Conservation (phyloP, 2,329 filamentous ascomycete genomes). For the Colletotrichum sp. region DNA sequence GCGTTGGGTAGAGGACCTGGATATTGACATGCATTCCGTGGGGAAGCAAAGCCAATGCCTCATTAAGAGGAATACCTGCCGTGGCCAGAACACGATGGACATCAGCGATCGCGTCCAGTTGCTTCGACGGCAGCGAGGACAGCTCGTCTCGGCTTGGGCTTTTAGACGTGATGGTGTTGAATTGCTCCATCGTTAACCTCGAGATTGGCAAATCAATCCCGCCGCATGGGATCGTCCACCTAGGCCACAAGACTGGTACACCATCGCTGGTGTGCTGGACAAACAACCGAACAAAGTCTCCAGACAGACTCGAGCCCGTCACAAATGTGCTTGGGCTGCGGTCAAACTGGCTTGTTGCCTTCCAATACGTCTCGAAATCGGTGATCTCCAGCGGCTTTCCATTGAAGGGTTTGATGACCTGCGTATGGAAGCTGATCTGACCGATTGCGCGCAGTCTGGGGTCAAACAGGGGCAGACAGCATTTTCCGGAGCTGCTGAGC, state of each 20-base stretch:
- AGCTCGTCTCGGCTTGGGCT: conserved; percentile 49
- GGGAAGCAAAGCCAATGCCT: conserved; percentile 78
- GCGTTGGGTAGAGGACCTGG: conserved; percentile 86
- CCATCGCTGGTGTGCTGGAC: conserved; percentile 91
- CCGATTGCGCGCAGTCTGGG: conserved; percentile 90
- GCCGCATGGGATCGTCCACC: conserved; percentile 78
- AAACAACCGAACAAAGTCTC: conserved; percentile 92
- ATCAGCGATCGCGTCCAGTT: conserved; percentile 61
- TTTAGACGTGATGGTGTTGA: conserved; percentile 56
- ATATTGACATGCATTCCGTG: conserved; percentile 85
- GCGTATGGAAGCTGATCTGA: conserved; percentile 90
- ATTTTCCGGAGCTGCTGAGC: conserved; percentile 76
- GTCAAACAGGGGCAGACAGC: conserved; percentile 90
- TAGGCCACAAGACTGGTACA: conserved; percentile 84
- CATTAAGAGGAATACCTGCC: conserved; percentile 79
- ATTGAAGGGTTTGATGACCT: conserved; percentile 95
- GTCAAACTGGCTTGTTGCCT: conserved; percentile 92
- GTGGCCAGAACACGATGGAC: conserved; percentile 75
- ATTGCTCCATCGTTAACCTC: conserved; percentile 77
- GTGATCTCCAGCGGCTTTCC: conserved; percentile 95
- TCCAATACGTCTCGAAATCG: conserved; percentile 99
- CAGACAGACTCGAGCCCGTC: conserved; percentile 92
- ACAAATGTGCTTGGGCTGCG: conserved; percentile 86
- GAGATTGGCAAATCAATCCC: conserved; percentile 83
- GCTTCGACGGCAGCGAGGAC: conserved; percentile 46